phyloP scores from a whole-genome alignment of 495 filamentous ascomycete genomes.

The Trichocladium antarcticum region DNA sequence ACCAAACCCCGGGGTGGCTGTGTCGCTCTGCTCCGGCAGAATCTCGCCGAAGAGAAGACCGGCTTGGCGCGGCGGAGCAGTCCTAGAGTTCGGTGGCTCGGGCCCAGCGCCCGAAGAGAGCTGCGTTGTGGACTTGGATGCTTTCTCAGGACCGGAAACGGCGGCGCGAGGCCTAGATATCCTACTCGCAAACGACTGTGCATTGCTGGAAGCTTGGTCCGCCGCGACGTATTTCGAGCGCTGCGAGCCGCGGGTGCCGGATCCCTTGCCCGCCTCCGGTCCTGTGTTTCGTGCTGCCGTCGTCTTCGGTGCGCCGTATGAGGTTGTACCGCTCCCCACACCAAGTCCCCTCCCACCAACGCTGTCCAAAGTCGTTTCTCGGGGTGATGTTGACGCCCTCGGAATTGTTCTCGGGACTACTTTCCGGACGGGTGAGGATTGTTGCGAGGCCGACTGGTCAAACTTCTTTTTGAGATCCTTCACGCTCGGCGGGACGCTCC shows the following conservation, averaged over 20 bases:
- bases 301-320: slow-evolving; percentile 28
- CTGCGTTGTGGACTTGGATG: slow-evolving; percentile 38
- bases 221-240: slow-evolving; percentile 30
- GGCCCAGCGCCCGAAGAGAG: slow-evolving; percentile 26
- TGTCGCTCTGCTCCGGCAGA: slow-evolving; percentile 31
- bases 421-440: slow-evolving; percentile 23
- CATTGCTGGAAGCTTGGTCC: slow-evolving; percentile 36
- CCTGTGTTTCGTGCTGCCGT: slow-evolving; percentile 26
- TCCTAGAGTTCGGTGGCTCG: slow-evolving; percentile 18
- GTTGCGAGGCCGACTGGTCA: slow-evolving; percentile 28
- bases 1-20: slow-evolving; percentile 37
- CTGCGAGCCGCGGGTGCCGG: slow-evolving; percentile 28
- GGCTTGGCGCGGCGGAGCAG: slow-evolving; percentile 18
- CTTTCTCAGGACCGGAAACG: slow-evolving; percentile 27
- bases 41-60: slow-evolving; percentile 45
- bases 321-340: slow-evolving; percentile 21
- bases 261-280: slow-evolving; percentile 19
- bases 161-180: slow-evolving; percentile 37
- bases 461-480: slow-evolving; percentile 47
- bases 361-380: slow-evolving; percentile 24
- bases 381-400: slow-evolving; percentile 3
- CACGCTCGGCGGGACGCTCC: slow-evolving; percentile 36
- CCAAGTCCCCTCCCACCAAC: slow-evolving; percentile 22
- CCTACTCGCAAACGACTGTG: slow-evolving; percentile 45
- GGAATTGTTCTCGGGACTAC: slow-evolving; percentile 16